A percentile compares a stretch with the other conserved stretches of the same genome.
Conservation (phyloP, 306 rosid genomes). For the Cucumis cinereus region DNA sequence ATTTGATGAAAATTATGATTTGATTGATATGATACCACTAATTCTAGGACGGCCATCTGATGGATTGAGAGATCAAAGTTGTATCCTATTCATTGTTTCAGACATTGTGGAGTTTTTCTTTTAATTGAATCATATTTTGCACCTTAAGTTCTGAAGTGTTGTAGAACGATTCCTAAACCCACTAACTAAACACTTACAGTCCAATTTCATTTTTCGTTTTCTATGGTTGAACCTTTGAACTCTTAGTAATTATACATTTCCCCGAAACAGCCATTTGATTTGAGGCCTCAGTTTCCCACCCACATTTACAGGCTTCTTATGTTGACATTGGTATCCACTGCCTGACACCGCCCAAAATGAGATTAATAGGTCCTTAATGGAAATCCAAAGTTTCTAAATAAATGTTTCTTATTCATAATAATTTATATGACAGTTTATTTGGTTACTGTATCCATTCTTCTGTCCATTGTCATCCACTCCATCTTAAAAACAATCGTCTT, state of each 20-base stretch:
- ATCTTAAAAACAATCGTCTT: neutral
- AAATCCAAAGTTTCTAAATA: neutral
- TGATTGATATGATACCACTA: neutral
- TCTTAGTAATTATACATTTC: neutral
- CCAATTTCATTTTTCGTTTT: neutral
- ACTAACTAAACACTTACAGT: neutral
- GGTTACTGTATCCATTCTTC: neutral
- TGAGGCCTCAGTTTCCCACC: too few relatives aligned
- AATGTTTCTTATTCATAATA: too few relatives aligned
- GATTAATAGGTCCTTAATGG: neutral
- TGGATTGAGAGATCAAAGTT: neutral
- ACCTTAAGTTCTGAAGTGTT: neutral
- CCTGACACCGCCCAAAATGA: neutral
- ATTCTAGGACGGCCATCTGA: neutral
- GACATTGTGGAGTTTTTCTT: neutral
- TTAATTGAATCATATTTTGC: neutral
- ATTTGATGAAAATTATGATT: neutral
- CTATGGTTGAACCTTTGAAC: too few relatives aligned
- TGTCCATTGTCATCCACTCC: neutral
- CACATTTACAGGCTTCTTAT: neutral
- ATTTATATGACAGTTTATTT: neutral
- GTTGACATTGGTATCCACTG: neutral
- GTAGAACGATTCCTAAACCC: neutral
- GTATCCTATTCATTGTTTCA: neutral
- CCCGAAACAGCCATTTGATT: neutral